Evolutionary conservation across 192 early-diverging fungal genomes (phyloP).

Genomic region (Coemansia sp.): DNA sequence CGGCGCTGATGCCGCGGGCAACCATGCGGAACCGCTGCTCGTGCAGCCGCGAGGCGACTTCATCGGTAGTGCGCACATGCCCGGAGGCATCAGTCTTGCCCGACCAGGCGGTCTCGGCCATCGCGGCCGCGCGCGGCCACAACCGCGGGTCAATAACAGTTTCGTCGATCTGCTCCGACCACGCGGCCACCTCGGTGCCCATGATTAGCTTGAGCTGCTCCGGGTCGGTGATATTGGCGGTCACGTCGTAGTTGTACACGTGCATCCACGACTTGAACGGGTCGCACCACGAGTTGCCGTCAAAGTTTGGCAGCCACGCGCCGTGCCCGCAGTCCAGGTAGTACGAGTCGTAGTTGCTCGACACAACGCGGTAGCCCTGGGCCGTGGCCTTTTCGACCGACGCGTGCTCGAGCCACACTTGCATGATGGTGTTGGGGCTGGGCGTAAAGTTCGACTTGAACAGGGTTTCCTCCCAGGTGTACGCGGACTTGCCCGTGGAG

Average conservation of each 20-base stretch:
- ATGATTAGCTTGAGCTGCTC: constrained; percentile 56
- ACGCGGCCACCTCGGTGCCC: constrained; percentile 63
- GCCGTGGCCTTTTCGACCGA: constrained; percentile 53
- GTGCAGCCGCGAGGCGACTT: constrained; percentile 62
- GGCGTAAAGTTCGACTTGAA: constrained; percentile 52
- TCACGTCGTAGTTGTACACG: constrained; percentile 62
- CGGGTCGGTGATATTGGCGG: constrained; percentile 52
- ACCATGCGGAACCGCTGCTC: constrained; percentile 70
- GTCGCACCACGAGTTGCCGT: constrained; percentile 68
- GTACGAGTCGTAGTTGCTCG: constrained; percentile 55
- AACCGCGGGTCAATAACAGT: constrained; percentile 56
- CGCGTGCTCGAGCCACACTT: constrained; percentile 62
- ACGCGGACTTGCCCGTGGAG: constrained; percentile 55
- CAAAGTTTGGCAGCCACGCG: constrained; percentile 65
- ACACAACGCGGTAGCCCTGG: constrained; percentile 61
- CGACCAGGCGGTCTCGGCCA: constrained; percentile 68
- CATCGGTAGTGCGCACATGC: constrained; percentile 54
- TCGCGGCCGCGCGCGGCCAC: constrained; percentile 69
- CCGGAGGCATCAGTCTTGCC: constrained; percentile 56
- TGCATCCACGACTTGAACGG: constrained; percentile 74
- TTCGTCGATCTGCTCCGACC: constrained; percentile 67
- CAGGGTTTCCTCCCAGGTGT: constrained; percentile 80
- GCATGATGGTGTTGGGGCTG: constrained; percentile 58
- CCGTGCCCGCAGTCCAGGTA: constrained; percentile 77
- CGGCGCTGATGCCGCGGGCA: constrained; percentile 60